A percentile compares a stretch with the other conserved stretches of the same genome.
Evolutionary conservation across 1,284 basidiomycete species (phyloP).

Genomic region (Thelephora terrestris): DNA sequence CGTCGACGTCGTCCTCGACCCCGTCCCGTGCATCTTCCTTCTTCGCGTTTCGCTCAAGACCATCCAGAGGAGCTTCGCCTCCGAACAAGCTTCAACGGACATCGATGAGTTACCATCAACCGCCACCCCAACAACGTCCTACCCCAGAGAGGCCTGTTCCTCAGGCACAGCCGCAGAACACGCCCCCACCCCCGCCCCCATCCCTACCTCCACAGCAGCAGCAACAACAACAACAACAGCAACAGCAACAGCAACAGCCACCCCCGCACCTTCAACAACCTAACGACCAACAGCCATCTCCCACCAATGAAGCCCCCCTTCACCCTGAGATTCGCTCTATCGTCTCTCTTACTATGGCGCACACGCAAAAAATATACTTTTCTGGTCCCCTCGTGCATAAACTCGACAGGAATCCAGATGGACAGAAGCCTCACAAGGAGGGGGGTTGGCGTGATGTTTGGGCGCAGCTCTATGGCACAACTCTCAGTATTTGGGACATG

Average conservation of each 20-base stretch:
- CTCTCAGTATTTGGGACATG: conserved; percentile 88
- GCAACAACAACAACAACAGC: conserved; percentile 13
- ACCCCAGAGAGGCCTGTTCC: not conserved
- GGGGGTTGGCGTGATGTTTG: conserved; percentile 90
- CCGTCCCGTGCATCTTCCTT: conserved; percentile 26
- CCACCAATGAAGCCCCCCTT: conserved; percentile 28
- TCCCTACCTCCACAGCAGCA: not conserved
- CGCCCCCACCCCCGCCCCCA: not conserved
- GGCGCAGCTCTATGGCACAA: conserved; percentile 90
- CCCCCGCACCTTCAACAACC: conserved; percentile 1
- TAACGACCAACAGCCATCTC: conserved; percentile 10
- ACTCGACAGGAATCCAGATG: conserved; percentile 69
- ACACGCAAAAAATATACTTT: conserved; percentile 72
- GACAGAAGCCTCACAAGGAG: conserved; percentile 59
- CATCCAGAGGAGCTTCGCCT: conserved; percentile 11
- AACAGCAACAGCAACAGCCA: conserved; percentile 10
- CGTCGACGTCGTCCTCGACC: too few species aligned
- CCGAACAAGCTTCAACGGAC: not conserved
- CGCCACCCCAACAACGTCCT: not conserved
- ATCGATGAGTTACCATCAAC: conserved; percentile 1
- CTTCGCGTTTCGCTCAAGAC: conserved; percentile 24
- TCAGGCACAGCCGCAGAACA: conserved; percentile 2
- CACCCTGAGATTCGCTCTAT: conserved; percentile 75
- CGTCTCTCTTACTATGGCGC: conserved; percentile 55
- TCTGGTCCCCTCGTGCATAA: conserved; percentile 69